phyloP scores from a whole-genome alignment of 306 rosid species.

The Acacia crassicarpa region DNA sequence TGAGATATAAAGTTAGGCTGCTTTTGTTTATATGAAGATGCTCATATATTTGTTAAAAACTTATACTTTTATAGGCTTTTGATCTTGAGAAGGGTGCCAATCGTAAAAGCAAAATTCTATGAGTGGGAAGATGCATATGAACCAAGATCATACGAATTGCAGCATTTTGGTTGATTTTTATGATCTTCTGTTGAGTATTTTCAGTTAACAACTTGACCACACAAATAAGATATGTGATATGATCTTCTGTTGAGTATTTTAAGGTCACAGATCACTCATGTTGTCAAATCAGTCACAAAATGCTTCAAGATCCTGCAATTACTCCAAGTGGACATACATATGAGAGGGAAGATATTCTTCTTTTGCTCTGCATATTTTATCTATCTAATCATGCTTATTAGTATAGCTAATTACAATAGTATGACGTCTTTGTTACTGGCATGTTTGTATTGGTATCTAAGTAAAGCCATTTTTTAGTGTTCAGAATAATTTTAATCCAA shows the following conservation, averaged over 20 bases:
- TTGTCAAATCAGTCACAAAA: conserved; percentile 76
- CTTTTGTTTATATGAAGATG: not conserved
- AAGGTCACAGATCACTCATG: conserved; percentile 86
- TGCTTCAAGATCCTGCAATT: conserved; percentile 87
- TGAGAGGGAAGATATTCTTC: conserved; percentile 82
- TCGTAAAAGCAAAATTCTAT: conserved; percentile 73
- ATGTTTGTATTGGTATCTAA: too few relatives aligned
- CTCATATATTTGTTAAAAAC: conserved; percentile 5
- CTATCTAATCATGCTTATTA: not conserved
- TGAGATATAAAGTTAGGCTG: not conserved
- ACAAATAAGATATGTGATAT: not conserved
- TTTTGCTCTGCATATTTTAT: conserved; percentile 12
- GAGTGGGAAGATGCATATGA: conserved; percentile 72
- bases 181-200: not conserved
- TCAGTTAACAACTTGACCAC: too few relatives aligned
- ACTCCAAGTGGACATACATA: conserved; percentile 80
- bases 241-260: not conserved
- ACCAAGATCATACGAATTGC: conserved; percentile 67
- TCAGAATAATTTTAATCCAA: conserved; percentile 79
- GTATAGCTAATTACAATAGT: too few relatives aligned
- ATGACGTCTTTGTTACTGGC: too few relatives aligned
- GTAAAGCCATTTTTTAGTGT: not conserved
- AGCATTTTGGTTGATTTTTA: conserved; percentile 36
- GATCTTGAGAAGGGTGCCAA: conserved; percentile 89
- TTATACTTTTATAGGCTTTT: conserved; percentile 61